Evolutionary conservation across 2,329 filamentous ascomycete species (phyloP).

Genomic region (Leptographium flavum): DNA sequence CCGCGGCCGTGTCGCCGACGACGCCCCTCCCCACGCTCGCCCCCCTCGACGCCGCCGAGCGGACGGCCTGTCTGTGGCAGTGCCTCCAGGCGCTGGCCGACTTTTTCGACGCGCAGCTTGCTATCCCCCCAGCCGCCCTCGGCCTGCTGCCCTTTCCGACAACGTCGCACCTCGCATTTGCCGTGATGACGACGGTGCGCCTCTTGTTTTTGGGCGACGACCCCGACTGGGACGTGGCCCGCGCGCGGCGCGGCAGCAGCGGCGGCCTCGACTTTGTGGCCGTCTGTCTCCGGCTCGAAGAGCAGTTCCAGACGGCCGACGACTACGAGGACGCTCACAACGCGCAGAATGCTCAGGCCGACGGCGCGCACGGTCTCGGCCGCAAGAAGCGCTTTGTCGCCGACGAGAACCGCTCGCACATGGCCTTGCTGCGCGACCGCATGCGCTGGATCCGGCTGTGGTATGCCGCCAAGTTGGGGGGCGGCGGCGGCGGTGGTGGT

Average conservation of each 20-base stretch:
- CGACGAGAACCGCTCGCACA: conserved; percentile 16
- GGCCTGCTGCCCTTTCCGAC: conserved; percentile 18
- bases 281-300: conserved; percentile 15
- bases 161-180: conserved; percentile 19
- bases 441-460: conserved; percentile 26
- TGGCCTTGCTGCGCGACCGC: conserved; percentile 21
- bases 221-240: conserved; percentile 21
- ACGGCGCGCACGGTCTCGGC: neutral
- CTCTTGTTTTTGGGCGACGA: conserved; percentile 20
- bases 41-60: conserved; percentile 10
- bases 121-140: conserved; percentile 15
- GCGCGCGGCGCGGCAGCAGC: conserved; percentile 21
- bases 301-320: conserved; percentile 14
- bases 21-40: neutral
- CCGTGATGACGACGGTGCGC: conserved; percentile 20
- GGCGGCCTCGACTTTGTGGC: conserved; percentile 19
- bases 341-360: neutral
- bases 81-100: conserved; percentile 18
- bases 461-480: conserved; percentile 15
- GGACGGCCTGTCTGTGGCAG: conserved; percentile 22
- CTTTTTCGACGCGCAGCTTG: conserved; percentile 15
- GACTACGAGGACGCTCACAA: conserved; percentile 11
- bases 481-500: neutral
- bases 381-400: conserved; percentile 13
- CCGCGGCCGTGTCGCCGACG: neutral